A percentile compares a stretch with the other conserved stretches of the same genome.
Evolutionary conservation across 495 filamentous ascomycete genomes (phyloP).

Genomic region (Chaetomium tenue): DNA sequence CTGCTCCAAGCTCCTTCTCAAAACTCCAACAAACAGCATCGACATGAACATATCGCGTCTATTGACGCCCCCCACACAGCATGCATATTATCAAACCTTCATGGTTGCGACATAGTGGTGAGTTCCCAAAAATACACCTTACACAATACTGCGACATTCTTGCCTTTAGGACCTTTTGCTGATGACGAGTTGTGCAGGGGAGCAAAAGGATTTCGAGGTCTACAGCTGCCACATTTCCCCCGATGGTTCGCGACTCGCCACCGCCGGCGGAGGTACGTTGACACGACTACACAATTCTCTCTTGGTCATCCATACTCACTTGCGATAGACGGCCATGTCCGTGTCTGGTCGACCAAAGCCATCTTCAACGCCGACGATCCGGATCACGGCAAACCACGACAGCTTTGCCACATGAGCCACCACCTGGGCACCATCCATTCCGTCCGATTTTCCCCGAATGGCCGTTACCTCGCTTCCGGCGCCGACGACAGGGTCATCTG

Average conservation of each 20-base stretch:
- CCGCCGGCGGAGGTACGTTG: constrained; percentile 77
- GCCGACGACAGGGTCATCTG: constrained; percentile 98
- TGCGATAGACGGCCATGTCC: constrained; percentile 77
- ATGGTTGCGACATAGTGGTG: constrained; percentile 91
- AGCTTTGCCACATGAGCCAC: constrained; percentile 96
- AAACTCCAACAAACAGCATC: constrained; percentile 18
- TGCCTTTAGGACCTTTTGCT: constrained; percentile 21
- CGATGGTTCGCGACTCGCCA: constrained; percentile 85
- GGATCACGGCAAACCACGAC: constrained; percentile 73
- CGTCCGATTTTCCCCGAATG: constrained; percentile 91
- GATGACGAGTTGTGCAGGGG: constrained; percentile 53
- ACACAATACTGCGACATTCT: background rate
- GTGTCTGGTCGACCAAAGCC: constrained; percentile 95
- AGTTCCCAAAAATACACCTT: constrained; percentile 25
- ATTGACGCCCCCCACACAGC: constrained; percentile 24
- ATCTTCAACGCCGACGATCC: constrained; percentile 75
- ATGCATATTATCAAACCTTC: constrained; percentile 91
- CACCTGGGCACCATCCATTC: constrained; percentile 97
- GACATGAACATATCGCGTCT: constrained; percentile 33
- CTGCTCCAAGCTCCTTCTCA: constrained; percentile 7
- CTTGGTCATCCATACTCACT: constrained; percentile 13
- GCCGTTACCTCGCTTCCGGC: constrained; percentile 89
- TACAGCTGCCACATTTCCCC: constrained; percentile 97
- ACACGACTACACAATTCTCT: background rate
- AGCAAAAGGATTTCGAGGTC: constrained; percentile 95